These are phyloP conservation scores for Beauveria bassiana DNA, from an alignment of 2,329 filamentous ascomycete genomes.

Conservation along the genomic window DNA sequence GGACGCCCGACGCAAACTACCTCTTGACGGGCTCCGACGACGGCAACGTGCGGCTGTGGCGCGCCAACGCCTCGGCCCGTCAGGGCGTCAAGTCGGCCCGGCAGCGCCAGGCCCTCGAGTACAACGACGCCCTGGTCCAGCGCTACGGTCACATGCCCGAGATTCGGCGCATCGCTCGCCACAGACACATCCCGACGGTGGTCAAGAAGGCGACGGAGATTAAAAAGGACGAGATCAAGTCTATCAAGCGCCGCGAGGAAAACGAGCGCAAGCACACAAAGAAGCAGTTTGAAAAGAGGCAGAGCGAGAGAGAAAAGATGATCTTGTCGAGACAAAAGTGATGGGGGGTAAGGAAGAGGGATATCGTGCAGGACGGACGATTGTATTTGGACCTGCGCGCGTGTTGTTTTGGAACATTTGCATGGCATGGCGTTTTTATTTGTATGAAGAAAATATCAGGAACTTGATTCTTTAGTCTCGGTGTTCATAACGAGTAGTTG, in stretches of 20 bases:
- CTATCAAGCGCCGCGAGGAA: constrained; percentile 85
- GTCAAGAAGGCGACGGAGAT: constrained; percentile 96
- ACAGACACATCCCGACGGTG: constrained; percentile 84
- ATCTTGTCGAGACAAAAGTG: constrained; percentile 60
- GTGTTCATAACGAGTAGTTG: background rate
- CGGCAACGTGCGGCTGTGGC: constrained; percentile 82
- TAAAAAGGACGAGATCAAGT: constrained; percentile 79
- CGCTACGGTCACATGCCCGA: constrained; percentile 95
- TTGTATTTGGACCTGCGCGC: background rate
- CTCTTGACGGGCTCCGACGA: constrained; percentile 88
- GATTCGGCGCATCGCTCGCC: constrained; percentile 79
- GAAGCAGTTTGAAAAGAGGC: constrained; percentile 67
- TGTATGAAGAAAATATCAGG: background rate
- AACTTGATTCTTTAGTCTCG: background rate
- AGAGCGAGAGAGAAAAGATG: constrained; percentile 87
- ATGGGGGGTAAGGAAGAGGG: background rate
- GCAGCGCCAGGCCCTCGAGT: constrained; percentile 83
- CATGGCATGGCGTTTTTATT: constrained; percentile 11
- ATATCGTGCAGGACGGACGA: background rate
- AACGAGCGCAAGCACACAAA: constrained; percentile 88
- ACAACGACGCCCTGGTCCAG: constrained; percentile 76
- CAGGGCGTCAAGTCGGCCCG: constrained; percentile 79
- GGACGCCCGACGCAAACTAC: constrained; percentile 85
- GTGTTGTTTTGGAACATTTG: constrained; percentile 11
- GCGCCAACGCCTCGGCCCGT: constrained; percentile 73